Conservation (phyloP, 305 asterid genomes). For the Solanum aculeatissimum region DNA sequence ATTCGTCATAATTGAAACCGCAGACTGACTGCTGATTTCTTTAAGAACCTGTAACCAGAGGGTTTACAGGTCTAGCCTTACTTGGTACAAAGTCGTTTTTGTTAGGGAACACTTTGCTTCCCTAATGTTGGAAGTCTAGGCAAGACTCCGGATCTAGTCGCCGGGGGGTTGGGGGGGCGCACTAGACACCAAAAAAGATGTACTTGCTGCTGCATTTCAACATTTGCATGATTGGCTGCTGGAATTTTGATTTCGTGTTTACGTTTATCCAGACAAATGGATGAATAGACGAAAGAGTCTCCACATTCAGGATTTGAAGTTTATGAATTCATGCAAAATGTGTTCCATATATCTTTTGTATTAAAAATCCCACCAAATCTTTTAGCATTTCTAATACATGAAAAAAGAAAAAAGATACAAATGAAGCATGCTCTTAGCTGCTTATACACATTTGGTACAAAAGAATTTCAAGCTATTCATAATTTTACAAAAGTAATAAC, state of each 20-base stretch:
- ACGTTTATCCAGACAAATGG: not conserved
- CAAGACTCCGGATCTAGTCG: not conserved
- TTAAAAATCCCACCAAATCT: not conserved
- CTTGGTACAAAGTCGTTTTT: not conserved
- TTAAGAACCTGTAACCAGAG: not conserved
- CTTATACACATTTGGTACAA: not conserved
- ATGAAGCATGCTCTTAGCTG: not conserved
- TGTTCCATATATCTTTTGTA: not conserved
- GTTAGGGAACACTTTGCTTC: not conserved
- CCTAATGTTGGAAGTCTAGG: not conserved
- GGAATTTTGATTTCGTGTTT: not conserved
- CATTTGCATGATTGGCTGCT: not conserved
- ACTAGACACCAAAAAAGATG: not conserved
- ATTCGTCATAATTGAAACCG: not conserved
- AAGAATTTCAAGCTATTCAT: not conserved
- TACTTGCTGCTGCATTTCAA: not conserved
- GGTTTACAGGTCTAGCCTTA: not conserved
- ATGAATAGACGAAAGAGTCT: not conserved
- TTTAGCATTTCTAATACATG: too few relatives aligned
- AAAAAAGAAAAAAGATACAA: not conserved
- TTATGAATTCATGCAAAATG: not conserved
- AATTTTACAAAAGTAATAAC: not conserved
- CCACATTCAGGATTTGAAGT: not conserved
- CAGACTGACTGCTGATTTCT: not conserved
- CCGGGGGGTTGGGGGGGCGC: too few relatives aligned